Conservation (phyloP, 495 filamentous ascomycete genomes). For the Pyronema omphalodes region DNA sequence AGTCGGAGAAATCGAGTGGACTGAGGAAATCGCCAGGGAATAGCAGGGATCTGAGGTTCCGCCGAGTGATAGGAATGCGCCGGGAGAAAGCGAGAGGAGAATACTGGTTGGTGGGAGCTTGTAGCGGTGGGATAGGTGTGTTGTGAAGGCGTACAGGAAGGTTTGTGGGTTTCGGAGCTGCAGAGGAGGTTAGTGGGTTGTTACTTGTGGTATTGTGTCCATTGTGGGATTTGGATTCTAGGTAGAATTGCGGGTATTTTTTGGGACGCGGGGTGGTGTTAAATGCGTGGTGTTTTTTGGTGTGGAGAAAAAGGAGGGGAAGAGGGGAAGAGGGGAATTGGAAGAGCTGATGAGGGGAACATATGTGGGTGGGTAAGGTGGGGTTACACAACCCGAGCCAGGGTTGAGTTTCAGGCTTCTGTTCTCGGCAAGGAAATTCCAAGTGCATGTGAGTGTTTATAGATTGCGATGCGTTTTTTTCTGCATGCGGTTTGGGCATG, state of each 20-base stretch:
- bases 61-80: constrained; percentile 56
- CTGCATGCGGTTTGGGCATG: too few relatives aligned
- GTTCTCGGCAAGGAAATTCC: too few relatives aligned
- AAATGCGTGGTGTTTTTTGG: not conserved
- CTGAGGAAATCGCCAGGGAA: constrained; percentile 54
- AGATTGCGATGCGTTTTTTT: too few relatives aligned
- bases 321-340: too few relatives aligned
- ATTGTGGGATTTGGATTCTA: not conserved
- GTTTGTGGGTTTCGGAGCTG: not conserved
- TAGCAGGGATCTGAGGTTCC: constrained; percentile 64
- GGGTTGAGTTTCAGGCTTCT: too few relatives aligned
- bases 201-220: too few relatives aligned
- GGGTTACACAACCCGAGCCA: too few relatives aligned
- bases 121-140: constrained; percentile 41
- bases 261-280: not conserved
- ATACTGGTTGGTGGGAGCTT: constrained; percentile 54
- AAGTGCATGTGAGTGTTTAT: too few relatives aligned
- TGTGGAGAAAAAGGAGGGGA: too few relatives aligned
- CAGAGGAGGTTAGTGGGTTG: not conserved
- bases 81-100: constrained; percentile 51
- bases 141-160: not conserved
- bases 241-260: not conserved
- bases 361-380: too few relatives aligned
- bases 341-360: too few relatives aligned
- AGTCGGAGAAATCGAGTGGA: constrained; percentile 48